Conservation (phyloP, 2,329 filamentous ascomycete species). For the Clonostachys rhizophaga region DNA sequence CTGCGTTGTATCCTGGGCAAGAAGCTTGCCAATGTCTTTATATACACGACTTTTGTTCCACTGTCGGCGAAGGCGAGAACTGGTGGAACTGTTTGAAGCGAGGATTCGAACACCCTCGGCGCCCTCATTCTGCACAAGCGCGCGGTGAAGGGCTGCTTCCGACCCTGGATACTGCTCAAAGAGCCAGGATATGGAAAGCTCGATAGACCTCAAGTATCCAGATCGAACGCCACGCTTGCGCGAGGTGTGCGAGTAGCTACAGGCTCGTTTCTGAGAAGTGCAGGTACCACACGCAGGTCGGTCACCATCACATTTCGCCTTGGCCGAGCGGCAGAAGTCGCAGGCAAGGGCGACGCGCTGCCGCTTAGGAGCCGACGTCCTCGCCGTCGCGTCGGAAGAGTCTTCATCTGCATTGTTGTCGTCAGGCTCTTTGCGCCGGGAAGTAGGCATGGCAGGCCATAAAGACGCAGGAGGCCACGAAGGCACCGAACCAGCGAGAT, state of each 20-base stretch:
- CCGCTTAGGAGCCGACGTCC: constrained; percentile 36
- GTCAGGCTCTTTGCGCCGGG: background rate
- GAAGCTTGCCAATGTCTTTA: constrained; percentile 56
- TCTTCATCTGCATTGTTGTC: background rate
- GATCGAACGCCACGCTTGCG: constrained; percentile 77
- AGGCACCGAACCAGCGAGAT: too few relatives aligned
- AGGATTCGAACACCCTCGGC: constrained; percentile 29
- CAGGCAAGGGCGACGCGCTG: constrained; percentile 65
- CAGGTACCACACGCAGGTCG: constrained; percentile 66
- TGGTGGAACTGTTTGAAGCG: constrained; percentile 45
- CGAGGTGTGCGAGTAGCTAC: constrained; percentile 67
- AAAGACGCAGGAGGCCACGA: background rate
- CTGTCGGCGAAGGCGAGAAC: constrained; percentile 48
- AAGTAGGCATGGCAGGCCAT: background rate
- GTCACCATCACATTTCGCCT: constrained; percentile 69
- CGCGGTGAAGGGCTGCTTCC: constrained; percentile 50
- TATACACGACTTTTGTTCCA: constrained; percentile 62
- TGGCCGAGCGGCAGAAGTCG: constrained; percentile 61
- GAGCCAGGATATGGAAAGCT: constrained; percentile 62
- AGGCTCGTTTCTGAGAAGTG: constrained; percentile 55
- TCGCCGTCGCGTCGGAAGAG: constrained; percentile 1
- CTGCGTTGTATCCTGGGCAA: constrained; percentile 35
- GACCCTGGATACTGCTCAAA: constrained; percentile 57
- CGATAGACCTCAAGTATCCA: constrained; percentile 73
- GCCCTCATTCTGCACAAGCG: constrained; percentile 30